Base-by-base conservation (phyloP, 2,329 filamentous ascomycete genomes). In the Fusarium burgessii region DNA sequence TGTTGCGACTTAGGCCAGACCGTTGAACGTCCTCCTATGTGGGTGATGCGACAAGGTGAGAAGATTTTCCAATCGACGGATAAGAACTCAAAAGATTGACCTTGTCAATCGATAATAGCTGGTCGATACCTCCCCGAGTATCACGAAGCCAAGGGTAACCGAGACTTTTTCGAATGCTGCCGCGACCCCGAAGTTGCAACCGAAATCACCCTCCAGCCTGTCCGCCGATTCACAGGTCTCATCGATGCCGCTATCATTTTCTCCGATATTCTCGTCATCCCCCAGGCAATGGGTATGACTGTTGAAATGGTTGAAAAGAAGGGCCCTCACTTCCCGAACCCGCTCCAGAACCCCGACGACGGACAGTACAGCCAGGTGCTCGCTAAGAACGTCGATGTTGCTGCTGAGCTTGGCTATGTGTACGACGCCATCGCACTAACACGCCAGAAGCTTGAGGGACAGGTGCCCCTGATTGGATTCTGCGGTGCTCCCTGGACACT, bases 271-370 rank as follows among this genome's bases (percentile, higher is more conserved):
- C 89, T 99, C 40, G 96, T 99, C 47, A 95, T 99, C 70, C 96
- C 96, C 0, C 96, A 99, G 84, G 96, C 96, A 35, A 93, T 99
- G 90, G 96, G 96, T 2, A 99, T 99, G 96, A 87, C 88, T n/a
- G 96, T 99, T 32, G 93, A 98, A 81, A 99, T 99, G 96, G 87
- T 98, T 14, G 95, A 98, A 81, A 97, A 96, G 84, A 97, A 97
- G 82, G 96, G 96, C 1, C 96, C 96, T 14, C 93, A 97, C 80
- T 99, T 99, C 81, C 96, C 96, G 1, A 85, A 92, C 49, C 96
- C 96, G 17, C 86, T 99, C 66, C 86, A 88, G 78, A 90, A 88
- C 41, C 95, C 96, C 6, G 87, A 91, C 55, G 95, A 98, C 79
- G 88, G 88, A 69, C 95, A 98, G 82, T 98, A 97, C 83, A 85